A percentile compares a stretch with the other conserved stretches of the same genome.
Evolutionary conservation across 495 filamentous ascomycete species (phyloP).

Genomic region (Mytilinidion resinicola): DNA sequence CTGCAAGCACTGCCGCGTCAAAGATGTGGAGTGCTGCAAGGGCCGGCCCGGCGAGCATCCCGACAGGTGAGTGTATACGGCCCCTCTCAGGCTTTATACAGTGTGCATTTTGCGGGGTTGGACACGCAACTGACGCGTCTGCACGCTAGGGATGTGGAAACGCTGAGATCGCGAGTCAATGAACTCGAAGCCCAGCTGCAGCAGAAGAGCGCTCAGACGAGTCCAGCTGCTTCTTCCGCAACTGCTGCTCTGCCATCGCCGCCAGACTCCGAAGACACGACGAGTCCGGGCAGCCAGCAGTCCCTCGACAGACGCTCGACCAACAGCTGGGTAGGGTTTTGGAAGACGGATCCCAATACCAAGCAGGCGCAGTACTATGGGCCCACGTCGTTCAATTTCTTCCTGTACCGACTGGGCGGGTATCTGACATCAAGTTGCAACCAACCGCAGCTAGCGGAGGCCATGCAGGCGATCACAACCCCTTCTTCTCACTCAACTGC

Average conservation of each 20-base stretch:
- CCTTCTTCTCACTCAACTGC: background rate
- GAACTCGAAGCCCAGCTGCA: background rate
- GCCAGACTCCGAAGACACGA: background rate
- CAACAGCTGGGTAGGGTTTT: background rate
- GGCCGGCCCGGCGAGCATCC: background rate
- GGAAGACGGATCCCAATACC: background rate
- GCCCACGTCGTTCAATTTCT: background rate
- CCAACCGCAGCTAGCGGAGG: background rate
- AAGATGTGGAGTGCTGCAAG: background rate
- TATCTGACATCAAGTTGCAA: background rate
- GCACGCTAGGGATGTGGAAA: background rate
- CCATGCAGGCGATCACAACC: background rate
- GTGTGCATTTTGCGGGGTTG: background rate
- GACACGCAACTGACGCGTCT: too few relatives aligned
- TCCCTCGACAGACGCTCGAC: background rate
- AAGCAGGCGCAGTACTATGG: background rate
- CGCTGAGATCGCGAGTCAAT: background rate
- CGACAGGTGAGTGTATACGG: background rate
- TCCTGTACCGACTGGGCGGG: background rate
- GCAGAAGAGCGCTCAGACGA: background rate
- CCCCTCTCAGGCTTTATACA: background rate
- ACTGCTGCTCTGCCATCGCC: background rate
- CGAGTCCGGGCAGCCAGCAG: background rate
- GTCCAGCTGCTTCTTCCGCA: background rate
- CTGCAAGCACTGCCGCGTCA: background rate